phyloP scores from a whole-genome alignment of 164 flowering plant species.

The Akebia trifoliata region DNA sequence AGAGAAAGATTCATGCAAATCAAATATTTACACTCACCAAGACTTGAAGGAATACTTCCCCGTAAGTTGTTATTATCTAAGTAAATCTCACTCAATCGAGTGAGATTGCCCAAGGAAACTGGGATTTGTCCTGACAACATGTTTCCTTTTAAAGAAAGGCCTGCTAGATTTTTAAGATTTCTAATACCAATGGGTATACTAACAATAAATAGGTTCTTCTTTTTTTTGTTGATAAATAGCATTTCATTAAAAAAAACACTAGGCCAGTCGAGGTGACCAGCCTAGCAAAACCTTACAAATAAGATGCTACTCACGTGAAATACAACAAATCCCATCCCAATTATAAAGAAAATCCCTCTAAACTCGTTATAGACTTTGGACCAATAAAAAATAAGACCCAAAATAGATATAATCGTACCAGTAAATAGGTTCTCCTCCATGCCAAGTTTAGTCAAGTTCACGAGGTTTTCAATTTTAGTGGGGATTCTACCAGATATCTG shows the following conservation, averaged over 20 bases:
- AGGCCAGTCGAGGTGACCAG: too few relatives aligned
- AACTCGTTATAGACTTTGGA: too few relatives aligned
- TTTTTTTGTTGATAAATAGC: too few relatives aligned
- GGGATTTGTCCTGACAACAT: neutral
- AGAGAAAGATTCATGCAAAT: neutral
- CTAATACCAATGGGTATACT: conserved; percentile 2
- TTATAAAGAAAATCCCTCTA: too few relatives aligned
- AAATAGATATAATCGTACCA: too few relatives aligned
- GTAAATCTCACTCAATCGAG: neutral
- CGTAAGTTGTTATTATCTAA: neutral
- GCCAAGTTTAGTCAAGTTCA: neutral
- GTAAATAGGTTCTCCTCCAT: neutral
- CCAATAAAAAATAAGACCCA: too few relatives aligned
- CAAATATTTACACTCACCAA: neutral
- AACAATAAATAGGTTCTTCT: neutral
- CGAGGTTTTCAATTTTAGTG: conserved; percentile 6
- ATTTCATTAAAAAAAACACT: too few relatives aligned
- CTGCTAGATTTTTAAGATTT: neutral
- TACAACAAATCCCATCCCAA: too few relatives aligned
- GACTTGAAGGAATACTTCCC: conserved; percentile 1
- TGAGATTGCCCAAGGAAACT: neutral
- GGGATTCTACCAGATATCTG: conserved; percentile 2
- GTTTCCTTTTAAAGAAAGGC: neutral
- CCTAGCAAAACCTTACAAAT: too few relatives aligned
- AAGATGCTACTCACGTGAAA: too few relatives aligned